Evolutionary conservation across 108 stramenopile genomes (phyloP), one percentile per base, ranked within the genome.

Genomic region (Cyclotella choctawhatcheeana): DNA sequence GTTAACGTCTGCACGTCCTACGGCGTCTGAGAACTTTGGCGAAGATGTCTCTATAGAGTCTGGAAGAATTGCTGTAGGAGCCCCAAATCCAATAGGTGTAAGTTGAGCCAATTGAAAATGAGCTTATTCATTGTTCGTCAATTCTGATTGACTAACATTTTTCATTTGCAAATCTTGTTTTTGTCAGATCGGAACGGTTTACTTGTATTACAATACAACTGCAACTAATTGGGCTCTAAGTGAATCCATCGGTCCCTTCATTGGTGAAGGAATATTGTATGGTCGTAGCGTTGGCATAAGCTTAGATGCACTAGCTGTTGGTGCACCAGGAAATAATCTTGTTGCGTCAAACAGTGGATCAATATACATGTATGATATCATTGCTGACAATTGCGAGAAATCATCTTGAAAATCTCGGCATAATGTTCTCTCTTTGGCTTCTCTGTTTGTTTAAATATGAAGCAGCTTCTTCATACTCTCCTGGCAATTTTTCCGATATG

Each of bases 241-340:
- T 43, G 67, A 55, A 54, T 17, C n/a, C 4, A 43, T 55, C 1
- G 20, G 20, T 3, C 52, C 52, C 16, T 33, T 48, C 5, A 14
- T 43, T 53, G 14, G 27, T 5, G 67, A 48, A 22, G 24, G 67
- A 43, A 68, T 68, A 47, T 8, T 26, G 43, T 68, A 43, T 52
- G 67, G 67, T 5, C 1, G 3, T 5, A 35, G 32, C 8, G 67
- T 68, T 3, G 67, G 24, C 5, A 37, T 68, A 21, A 68, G 50
- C 16, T 30, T 5, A 37, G 10, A 43, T 54, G 50, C 32, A 27
- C 35, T 68, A 26, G 51, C 51, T 35, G 53, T 68, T 2, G 67
- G 67, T n/a, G 51, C 32, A 17, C 67, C 67, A 17, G 37, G 2
- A 43, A 68, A 68, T 55, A 35, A 68, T 43, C 21, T 68, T 55